Percentiles rank a stretch among this genome's conserved stretches.
phyloP scores from a whole-genome alignment of 352 stramenopile species.

The Aphanomyces euteiches region DNA sequence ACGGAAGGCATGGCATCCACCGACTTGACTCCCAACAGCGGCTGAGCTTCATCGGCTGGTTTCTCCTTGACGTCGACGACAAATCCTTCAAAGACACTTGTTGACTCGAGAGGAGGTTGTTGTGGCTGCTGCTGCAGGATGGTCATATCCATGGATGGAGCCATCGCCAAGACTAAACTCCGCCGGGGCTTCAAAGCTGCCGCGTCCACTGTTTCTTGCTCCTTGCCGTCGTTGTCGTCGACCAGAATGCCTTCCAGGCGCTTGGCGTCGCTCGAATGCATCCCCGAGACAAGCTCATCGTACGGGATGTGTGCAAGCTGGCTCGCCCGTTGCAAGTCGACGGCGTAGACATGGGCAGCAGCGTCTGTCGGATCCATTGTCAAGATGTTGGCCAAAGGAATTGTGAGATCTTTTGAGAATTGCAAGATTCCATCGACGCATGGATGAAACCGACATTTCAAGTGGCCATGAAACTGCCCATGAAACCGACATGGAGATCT shows the following conservation, averaged over 20 bases:
- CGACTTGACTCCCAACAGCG: neutral
- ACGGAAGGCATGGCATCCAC: neutral
- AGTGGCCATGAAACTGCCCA: no score
- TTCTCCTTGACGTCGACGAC: conserved; percentile 8
- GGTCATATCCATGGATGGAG: neutral
- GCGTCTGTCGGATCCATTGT: conserved; percentile 12
- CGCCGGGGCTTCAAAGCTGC: neutral
- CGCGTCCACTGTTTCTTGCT: neutral
- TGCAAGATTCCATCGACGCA: no score
- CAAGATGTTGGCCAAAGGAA: neutral
- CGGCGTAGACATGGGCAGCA: neutral
- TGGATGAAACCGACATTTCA: no score
- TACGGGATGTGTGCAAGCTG: conserved; percentile 22
- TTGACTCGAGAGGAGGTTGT: neutral
- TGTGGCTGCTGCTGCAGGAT: neutral
- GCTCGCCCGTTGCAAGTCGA: conserved; percentile 23
- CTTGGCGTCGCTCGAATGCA: neutral
- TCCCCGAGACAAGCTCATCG: conserved; percentile 16
- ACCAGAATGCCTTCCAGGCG: neutral
- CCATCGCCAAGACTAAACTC: conserved; percentile 8
- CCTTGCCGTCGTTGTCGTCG: neutral
- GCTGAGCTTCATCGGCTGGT: neutral
- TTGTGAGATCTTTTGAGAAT: neutral
- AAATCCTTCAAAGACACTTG: conserved; percentile 10
- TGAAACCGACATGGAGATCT: no score